Conservation (phyloP, 805 yeast genomes). For the Saturnispora saitoi region DNA sequence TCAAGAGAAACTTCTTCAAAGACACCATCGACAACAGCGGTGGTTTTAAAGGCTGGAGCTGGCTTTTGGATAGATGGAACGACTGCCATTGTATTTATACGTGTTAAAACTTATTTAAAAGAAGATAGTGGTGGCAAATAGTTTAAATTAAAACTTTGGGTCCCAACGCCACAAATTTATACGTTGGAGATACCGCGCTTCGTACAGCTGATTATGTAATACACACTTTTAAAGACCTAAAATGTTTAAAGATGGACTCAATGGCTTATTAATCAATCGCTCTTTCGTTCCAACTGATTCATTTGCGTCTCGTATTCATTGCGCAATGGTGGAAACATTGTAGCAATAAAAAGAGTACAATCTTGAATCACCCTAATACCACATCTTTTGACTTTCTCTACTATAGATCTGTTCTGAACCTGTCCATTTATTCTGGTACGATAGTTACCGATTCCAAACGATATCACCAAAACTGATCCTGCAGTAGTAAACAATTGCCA, state of each 20-base stretch:
- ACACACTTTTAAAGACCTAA: background rate
- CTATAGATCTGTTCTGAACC: background rate
- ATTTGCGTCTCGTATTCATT: slow-evolving; percentile 1
- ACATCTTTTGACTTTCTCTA: background rate
- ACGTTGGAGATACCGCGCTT: background rate
- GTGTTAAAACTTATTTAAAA: slow-evolving; percentile 1
- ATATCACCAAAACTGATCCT: background rate
- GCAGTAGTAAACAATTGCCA: background rate
- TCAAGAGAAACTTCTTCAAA: slow-evolving; percentile 94
- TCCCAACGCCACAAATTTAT: background rate
- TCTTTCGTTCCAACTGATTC: background rate
- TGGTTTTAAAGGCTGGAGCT: slow-evolving; percentile 93
- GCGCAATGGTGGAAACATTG: background rate
- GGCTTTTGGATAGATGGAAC: slow-evolving; percentile 80
- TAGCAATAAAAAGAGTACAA: background rate
- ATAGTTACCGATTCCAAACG: background rate
- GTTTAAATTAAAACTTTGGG: background rate
- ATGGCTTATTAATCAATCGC: background rate
- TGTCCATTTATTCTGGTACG: background rate
- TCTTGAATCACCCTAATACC: background rate
- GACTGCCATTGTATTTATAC: slow-evolving; percentile 47
- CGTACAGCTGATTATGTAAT: background rate
- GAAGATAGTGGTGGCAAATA: background rate
- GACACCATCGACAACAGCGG: slow-evolving; percentile 94
- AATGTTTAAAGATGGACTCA: background rate